phyloP scores from a whole-genome alignment of 2,329 filamentous ascomycete genomes.

The Aureobasidium vineae region DNA sequence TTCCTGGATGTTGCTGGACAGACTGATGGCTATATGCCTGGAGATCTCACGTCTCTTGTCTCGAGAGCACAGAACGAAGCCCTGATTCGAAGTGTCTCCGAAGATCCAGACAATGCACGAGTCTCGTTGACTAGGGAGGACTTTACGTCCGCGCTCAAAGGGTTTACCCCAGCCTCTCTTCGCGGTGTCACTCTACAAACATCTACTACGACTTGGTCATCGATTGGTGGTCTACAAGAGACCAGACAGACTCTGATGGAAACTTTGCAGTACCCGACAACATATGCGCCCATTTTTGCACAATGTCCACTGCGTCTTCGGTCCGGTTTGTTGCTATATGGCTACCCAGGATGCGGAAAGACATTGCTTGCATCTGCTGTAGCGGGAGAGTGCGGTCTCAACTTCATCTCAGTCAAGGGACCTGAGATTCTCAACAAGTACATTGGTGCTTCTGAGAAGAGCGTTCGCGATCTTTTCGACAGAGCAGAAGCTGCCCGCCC shows the following conservation, averaged over 20 bases:
- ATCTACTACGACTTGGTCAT: conserved; percentile 86
- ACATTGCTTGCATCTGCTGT: conserved; percentile 93
- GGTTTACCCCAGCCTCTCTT: conserved; percentile 91
- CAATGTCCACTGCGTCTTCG: conserved; percentile 93
- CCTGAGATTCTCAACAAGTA: conserved; percentile 99
- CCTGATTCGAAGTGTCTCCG: conserved; percentile 73
- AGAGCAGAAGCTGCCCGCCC: conserved; percentile 86
- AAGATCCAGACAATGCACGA: conserved; percentile 40
- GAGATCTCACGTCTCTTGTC: conserved; percentile 82
- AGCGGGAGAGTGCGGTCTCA: conserved; percentile 95
- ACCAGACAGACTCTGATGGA: conserved; percentile 91
- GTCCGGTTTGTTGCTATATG: conserved; percentile 89
- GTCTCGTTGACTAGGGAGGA: conserved; percentile 70
- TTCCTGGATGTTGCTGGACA: conserved; percentile 90
- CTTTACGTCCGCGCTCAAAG: conserved; percentile 80
- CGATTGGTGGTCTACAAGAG: conserved; percentile 82
- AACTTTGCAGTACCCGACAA: conserved; percentile 94
- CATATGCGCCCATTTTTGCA: conserved; percentile 96
- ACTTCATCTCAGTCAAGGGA: conserved; percentile 98
- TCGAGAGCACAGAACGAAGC: conserved; percentile 88
- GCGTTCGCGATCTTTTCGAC: conserved; percentile 91
- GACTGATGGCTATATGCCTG: conserved; percentile 97
- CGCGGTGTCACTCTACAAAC: conserved; percentile 92
- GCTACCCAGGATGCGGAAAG: conserved; percentile 94
- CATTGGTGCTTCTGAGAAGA: conserved; percentile 96